These are phyloP conservation scores for Candida succiphila DNA, from an alignment of 805 yeast species.

Conservation along the genomic window DNA sequence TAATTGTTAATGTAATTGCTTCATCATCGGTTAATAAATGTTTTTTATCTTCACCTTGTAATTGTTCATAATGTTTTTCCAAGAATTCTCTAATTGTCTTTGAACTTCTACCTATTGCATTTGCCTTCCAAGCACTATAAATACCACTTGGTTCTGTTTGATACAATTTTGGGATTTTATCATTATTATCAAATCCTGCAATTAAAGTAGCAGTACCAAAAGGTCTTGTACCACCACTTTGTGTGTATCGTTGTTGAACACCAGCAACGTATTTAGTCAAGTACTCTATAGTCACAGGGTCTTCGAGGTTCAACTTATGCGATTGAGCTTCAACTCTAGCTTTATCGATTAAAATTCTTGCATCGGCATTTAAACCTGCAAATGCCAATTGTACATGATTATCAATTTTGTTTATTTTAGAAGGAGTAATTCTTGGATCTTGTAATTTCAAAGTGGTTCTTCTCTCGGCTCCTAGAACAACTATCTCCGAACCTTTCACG, in stretches of 20 bases:
- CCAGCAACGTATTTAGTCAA: conserved; percentile 95
- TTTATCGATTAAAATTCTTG: conserved; percentile 86
- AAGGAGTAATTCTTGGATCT: conserved; percentile 93
- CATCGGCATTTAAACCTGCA: conserved; percentile 98
- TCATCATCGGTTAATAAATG: conserved; percentile 42
- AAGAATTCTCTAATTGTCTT: conserved; percentile 93
- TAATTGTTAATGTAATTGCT: conserved; percentile 73
- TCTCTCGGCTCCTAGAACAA: conserved; percentile 93
- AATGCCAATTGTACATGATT: conserved; percentile 86
- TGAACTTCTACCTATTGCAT: conserved; percentile 89
- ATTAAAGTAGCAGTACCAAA: conserved; percentile 93
- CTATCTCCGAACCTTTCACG: conserved; percentile 80
- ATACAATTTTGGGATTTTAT: conserved; percentile 69
- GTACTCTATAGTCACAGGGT: conserved; percentile 85
- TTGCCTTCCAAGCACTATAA: conserved; percentile 96
- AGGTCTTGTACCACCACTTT: conserved; percentile 97
- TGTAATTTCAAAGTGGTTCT: conserved; percentile 91
- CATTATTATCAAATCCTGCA: conserved; percentile 91
- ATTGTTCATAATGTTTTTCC: conserved; percentile 66
- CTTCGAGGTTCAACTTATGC: conserved; percentile 87
- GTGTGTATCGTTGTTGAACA: conserved; percentile 93
- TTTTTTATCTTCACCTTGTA: conserved; percentile 13
- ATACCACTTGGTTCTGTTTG: conserved; percentile 98
- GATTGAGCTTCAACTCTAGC: conserved; percentile 97
- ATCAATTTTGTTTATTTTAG: conserved; percentile 87